Evolutionary conservation across 2,329 filamentous ascomycete genomes (phyloP), one percentile per base, ranked within the genome.

Genomic region (Aspergillus brunneoviolaceus): DNA sequence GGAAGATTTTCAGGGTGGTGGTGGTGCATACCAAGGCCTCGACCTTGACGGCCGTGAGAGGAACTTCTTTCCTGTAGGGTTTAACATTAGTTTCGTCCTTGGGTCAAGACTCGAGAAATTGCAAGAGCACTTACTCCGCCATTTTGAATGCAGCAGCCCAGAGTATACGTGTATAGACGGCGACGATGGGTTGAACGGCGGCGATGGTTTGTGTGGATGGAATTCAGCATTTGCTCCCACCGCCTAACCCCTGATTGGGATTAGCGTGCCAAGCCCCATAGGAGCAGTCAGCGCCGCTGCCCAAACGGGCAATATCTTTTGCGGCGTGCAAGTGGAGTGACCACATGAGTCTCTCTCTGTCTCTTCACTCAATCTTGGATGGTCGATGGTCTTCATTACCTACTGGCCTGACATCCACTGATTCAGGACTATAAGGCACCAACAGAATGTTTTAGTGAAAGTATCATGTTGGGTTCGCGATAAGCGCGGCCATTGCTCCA

Each of bases 1-100:
- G 62, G 64, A 62, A 69, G 71, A 68, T 72, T 71, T 74, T 70
- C 63, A 62, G 62, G 56, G 60, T 49, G 67, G 67, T 49, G 67
- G 67, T 61, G 27, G 69, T 66, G 63, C 88, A 77, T 85, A 96
- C 94, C 84, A 98, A 84, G 73, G 94, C 92, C 84, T 96, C 93
- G 75, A 98, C 89, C 83, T 96, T 92, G 72, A 97, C 91, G 79
- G 91, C 85, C 84, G 89, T 90, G 80, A 96, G 85, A 77, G 90
- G 86, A 76, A 80, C 80, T 77, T 91, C 88, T 81, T 87, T 89
- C 67, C 80, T 82, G 63, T 31, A 10, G 16, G n/a, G 57, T 21
- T 27, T 5, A 42, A 69, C 19, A 61, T 72, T 61, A 72, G 67
- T 51, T 59, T 45, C 10, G 16, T 11, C 14, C 23, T 47, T 19